Evolutionary conservation across 2,329 filamentous ascomycete species (phyloP).

Genomic region (Dothideomycetes sp.): DNA sequence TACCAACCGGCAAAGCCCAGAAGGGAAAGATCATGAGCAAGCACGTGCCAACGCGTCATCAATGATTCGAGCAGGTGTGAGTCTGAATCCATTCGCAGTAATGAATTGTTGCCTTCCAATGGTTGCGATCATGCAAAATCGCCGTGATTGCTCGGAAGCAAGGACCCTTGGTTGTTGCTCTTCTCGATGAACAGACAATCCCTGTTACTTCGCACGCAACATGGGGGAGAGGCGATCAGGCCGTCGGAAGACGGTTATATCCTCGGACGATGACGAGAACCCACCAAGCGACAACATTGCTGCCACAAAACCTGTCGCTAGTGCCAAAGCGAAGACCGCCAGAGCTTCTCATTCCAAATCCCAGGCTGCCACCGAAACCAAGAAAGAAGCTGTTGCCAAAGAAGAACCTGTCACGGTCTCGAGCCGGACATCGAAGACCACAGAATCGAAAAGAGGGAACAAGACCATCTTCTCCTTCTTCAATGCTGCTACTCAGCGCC

Average conservation of each 20-base stretch:
- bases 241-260: slow-evolving; percentile 20
- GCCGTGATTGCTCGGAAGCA: no score
- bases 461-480: slow-evolving; percentile 43
- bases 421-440: slow-evolving; percentile 22
- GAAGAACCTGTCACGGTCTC: no score
- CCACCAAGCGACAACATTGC: background rate
- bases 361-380: background rate
- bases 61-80: no score
- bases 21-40: no score
- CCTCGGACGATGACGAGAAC: slow-evolving; percentile 22
- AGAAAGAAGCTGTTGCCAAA: background rate
- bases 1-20: no score
- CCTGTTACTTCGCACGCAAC: slow-evolving; percentile 12
- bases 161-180: no score
- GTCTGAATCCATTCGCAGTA: no score
- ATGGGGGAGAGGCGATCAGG: slow-evolving; percentile 25
- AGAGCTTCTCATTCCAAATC: slow-evolving; percentile 12
- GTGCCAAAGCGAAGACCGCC: slow-evolving; percentile 14
- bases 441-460: slow-evolving; percentile 29
- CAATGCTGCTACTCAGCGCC: slow-evolving; percentile 34
- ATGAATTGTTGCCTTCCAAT: no score
- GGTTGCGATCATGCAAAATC: no score
- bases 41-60: no score
- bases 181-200: no score
- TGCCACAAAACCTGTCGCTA: background rate